phyloP scores from a whole-genome alignment of 2,329 filamentous ascomycete genomes.

The Fusarium miscanthi region DNA sequence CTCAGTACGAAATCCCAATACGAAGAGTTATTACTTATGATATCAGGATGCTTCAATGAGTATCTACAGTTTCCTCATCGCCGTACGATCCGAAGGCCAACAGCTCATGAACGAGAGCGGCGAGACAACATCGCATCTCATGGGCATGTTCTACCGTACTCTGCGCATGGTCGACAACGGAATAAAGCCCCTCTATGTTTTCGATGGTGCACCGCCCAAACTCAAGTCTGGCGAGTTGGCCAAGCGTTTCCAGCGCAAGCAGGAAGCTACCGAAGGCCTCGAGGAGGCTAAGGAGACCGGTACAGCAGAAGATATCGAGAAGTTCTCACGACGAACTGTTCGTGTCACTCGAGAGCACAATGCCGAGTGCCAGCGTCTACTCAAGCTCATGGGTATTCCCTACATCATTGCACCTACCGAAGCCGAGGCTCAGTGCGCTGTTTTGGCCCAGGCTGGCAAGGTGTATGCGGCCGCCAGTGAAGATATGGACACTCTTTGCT shows the following conservation, averaged over 20 bases:
- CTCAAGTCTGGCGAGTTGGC: conserved; percentile 97
- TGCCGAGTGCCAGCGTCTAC: conserved; percentile 87
- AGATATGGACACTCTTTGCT: conserved; percentile 99
- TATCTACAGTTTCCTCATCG: conserved; percentile 98
- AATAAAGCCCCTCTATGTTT: conserved; percentile 98
- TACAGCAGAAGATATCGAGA: conserved; percentile 96
- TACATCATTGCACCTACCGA: conserved; percentile 96
- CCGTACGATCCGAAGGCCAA: conserved; percentile 95
- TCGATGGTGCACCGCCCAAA: conserved; percentile 95
- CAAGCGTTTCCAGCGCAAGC: conserved; percentile 94
- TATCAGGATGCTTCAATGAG: conserved; percentile 81
- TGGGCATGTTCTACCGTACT: conserved; percentile 99
- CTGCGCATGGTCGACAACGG: conserved; percentile 98
- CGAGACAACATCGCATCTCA: conserved; percentile 96
- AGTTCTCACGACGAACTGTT: conserved; percentile 93
- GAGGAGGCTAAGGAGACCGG: conserved; percentile 98
- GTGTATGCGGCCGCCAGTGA: conserved; percentile 97
- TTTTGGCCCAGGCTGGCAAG: conserved; percentile 88
- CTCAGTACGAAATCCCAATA: conserved; percentile 28
- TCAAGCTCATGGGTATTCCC: conserved; percentile 96
- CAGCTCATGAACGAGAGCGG: conserved; percentile 95
- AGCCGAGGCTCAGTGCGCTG: conserved; percentile 96
- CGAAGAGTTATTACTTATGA: conserved; percentile 7
- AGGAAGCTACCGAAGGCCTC: conserved; percentile 87
- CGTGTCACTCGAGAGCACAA: conserved; percentile 98